A percentile compares a stretch with the other conserved stretches of the same genome.
phyloP scores from a whole-genome alignment of 2,329 filamentous ascomycete genomes.

The Zelopaecilomyces penicillatus region DNA sequence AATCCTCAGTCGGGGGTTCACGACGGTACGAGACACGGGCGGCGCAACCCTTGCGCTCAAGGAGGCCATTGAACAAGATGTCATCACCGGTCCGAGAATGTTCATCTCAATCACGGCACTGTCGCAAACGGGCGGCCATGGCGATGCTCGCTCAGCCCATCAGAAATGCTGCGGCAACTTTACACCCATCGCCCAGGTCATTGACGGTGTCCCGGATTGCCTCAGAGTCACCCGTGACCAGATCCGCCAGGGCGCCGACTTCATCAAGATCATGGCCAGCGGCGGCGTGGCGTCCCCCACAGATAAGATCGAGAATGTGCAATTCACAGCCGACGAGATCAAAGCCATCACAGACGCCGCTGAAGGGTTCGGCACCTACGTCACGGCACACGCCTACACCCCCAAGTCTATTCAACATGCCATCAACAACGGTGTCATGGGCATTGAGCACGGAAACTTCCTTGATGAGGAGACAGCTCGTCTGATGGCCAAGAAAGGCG shows the following conservation, averaged over 20 bases:
- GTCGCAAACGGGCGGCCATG: conserved; percentile 51
- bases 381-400: conserved; percentile 52
- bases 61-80: conserved; percentile 46
- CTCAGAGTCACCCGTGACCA: conserved; percentile 44
- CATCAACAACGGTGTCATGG: conserved; percentile 44
- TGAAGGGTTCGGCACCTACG: conserved; percentile 39
- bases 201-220: conserved; percentile 47
- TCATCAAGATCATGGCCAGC: conserved; percentile 53
- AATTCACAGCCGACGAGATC: conserved; percentile 51
- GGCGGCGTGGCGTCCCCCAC: conserved; percentile 50
- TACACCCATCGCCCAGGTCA: conserved; percentile 3
- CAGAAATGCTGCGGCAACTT: conserved; percentile 15
- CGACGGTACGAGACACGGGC: conserved; percentile 48
- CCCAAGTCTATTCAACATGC: conserved; percentile 45
- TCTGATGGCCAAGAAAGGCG: conserved; percentile 39
- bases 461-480: conserved; percentile 34
- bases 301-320: conserved; percentile 43
- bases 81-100: conserved; percentile 46
- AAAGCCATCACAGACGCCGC: conserved; percentile 44
- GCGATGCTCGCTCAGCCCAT: conserved; percentile 39
- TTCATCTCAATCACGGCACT: conserved; percentile 47
- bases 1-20: conserved; percentile 51
- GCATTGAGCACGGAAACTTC: conserved; percentile 42
- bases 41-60: conserved; percentile 47
- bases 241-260: conserved; percentile 47